Evolutionary conservation across 805 yeast species (phyloP), one percentile per base, ranked within the genome.

Genomic region (Wickerhamiella allomyrinae): DNA sequence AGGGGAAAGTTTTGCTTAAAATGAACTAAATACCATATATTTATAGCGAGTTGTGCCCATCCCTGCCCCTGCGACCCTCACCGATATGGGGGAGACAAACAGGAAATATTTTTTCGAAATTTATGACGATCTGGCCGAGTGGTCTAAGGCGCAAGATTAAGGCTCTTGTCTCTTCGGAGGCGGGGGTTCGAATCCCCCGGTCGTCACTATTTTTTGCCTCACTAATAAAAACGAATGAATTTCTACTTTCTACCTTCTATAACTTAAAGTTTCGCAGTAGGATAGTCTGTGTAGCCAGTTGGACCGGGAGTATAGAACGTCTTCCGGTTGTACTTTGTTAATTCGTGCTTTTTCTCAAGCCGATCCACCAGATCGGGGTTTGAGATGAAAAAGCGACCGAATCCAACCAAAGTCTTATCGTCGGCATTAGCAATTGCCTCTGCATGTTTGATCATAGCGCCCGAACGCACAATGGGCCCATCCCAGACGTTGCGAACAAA

Each of bases 1-100:
- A 68, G 43, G 95, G 94, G 29, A 84, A 83, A 57, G 63, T 79
- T 39, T 70, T 84, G n/a, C 42, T 74, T 23, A 51, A 47, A 7
- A 27, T 27, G 31, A 3, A 8, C 15, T 27, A 27, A 22, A 35
- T 45, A 22, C 37, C 20, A 27, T 23, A 39, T 31, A 31, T 39
- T 22, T 22, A 22, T 6, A 22, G 24, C 24, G 6, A 22, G 9
- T 6, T 9, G 24, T 9, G 9, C 9, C 9, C 24, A 22, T 22
- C 9, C 24, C 24, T 9, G 24, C 24, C 8, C 24, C 24, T 22
- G 6, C 24, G 9, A 22, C 8, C 24, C 6, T 22, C 24, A 22
- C 9, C 24, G 24, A 6, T 22, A 6, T 22, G n/a, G n/a, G n/a
- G n/a, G n/a, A n/a, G n/a, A n/a, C n/a, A n/a, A n/a, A n/a, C n/a